These are phyloP conservation scores for Kappamyces sp. DNA, from an alignment of 192 early-diverging fungal species.

Conservation along the genomic window DNA sequence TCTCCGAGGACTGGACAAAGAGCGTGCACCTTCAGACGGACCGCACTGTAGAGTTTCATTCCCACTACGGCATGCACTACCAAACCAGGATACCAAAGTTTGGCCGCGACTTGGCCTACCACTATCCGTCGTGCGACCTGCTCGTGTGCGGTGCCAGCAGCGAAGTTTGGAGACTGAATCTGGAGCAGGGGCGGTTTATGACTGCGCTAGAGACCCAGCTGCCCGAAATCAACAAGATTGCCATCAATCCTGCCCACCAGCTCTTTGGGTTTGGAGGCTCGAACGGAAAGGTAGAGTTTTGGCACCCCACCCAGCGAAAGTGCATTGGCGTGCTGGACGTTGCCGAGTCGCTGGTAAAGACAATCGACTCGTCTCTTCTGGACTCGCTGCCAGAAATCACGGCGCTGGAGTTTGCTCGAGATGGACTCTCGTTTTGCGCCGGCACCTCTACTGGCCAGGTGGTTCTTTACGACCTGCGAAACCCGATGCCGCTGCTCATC, in stretches of 20 bases:
- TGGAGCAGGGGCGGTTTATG: conserved; percentile 90
- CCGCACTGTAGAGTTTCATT: conserved; percentile 86
- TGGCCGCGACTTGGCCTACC: conserved; percentile 86
- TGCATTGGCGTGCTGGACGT: conserved; percentile 67
- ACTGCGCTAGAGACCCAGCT: conserved; percentile 69
- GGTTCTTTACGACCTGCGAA: conserved; percentile 87
- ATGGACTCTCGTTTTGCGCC: conserved; percentile 80
- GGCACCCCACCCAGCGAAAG: conserved; percentile 74
- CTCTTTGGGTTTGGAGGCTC: conserved; percentile 86
- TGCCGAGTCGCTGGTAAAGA: conserved; percentile 20
- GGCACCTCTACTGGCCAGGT: conserved; percentile 91
- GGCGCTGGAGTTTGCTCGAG: conserved; percentile 71
- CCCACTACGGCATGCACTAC: conserved; percentile 93
- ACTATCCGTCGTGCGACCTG: conserved; percentile 87
- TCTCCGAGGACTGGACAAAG: conserved; percentile 99
- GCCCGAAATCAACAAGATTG: conserved; percentile 44
- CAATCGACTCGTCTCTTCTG: conserved; percentile 24
- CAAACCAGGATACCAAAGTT: conserved; percentile 90
- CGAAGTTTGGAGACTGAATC: conserved; percentile 86
- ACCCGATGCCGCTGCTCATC: conserved; percentile 70
- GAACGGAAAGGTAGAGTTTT: conserved; percentile 87
- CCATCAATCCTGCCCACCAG: conserved; percentile 88
- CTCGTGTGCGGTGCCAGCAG: conserved; percentile 69
- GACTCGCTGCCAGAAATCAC: conserved; percentile 59
- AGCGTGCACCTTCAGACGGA: conserved; percentile 85